A percentile compares a stretch with the other conserved stretches of the same genome.
These are phyloP conservation scores for Podila clonocystis DNA, from an alignment of 192 early-diverging fungal species.

Conservation along the genomic window DNA sequence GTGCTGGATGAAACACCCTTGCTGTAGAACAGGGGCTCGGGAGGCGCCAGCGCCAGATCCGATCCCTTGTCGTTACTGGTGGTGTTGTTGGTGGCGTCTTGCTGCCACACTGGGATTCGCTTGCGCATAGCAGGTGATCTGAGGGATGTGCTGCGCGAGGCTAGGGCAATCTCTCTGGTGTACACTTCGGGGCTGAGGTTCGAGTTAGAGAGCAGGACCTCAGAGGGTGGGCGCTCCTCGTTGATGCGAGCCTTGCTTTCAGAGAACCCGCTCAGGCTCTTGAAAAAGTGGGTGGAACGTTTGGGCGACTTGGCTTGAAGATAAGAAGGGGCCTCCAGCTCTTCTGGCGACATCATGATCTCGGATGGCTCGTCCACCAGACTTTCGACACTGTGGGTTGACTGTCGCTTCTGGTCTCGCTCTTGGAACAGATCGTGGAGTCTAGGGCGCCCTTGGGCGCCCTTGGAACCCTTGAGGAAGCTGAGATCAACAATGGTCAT, in stretches of 20 bases:
- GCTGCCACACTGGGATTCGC: conserved; percentile 8
- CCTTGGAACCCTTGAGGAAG: conserved; percentile 5
- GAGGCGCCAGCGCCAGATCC: conserved; percentile 22
- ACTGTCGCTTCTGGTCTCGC: conserved; percentile 2
- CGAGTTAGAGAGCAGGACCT: conserved; percentile 34
- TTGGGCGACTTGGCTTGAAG: conserved; percentile 2
- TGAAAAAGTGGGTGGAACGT: conserved; percentile 23
- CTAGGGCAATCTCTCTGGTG: conserved; percentile 14
- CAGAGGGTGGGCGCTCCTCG: conserved; percentile 24
- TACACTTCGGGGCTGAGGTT: conserved; percentile 33
- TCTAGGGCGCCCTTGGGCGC: background rate
- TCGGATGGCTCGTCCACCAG: conserved; percentile 3
- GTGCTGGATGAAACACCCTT: conserved; percentile 18
- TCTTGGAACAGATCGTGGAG: conserved; percentile 28
- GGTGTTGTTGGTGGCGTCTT: background rate
- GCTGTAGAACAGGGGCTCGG: conserved; percentile 40
- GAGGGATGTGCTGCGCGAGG: conserved; percentile 30
- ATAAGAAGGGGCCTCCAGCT: conserved; percentile 10
- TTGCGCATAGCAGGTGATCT: conserved; percentile 7
- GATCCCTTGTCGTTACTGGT: background rate
- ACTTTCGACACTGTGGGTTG: conserved; percentile 6
- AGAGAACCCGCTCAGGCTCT: conserved; percentile 6
- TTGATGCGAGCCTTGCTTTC: conserved; percentile 10
- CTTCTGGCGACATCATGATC: conserved; percentile 17
- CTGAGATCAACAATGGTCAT: conserved; percentile 15